Evolutionary conservation across 164 flowering plant genomes (phyloP), one percentile per base, ranked within the genome.

Genomic region (Echeveria elegans): DNA sequence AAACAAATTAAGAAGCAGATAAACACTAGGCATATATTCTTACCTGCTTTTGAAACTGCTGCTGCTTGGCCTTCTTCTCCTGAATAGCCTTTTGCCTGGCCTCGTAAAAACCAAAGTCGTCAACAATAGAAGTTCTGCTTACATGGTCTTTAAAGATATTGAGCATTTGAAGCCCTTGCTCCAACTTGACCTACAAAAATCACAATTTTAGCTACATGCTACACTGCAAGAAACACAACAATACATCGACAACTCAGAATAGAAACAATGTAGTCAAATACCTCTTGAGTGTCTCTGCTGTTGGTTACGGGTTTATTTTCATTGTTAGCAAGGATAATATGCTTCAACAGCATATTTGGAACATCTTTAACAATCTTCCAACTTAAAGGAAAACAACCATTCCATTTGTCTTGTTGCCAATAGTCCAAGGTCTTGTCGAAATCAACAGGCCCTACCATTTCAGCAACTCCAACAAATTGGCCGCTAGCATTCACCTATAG

Each of bases 401-500:
- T 85, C 97, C 97, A 91, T 75, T 86, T 88, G 76, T 91, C 96
- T 69, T 91, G 97, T 50, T 91, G 97, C 97, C 96, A 90, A 69
- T 84, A 85, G 47, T 90, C 97, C 30, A 85, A 68, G 62, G 62
- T 85, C 74, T 87, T 90, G 71, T 86, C 60, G 66, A 90, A 90
- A 75, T 90, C 97, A 77, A 90, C 97, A 15, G 87, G 80, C 1
- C 96, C 93, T 7, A 73, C 72, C 97, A 90, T 90, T 75, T 90
- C 97, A 0, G 96, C 96, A 38, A 90, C 74, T 5, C 97, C 97
- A 74, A 85, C 84, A 76, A 90, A 90, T 60, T 90, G 97, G 24
- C 97, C 97, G 77, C 97, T 90, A 2, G 89, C 74, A 70, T 90
- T 90, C n/a, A 90, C 97, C 97, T 90, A 18, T 26, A 66, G 59